Evolutionary conservation across 1,284 basidiomycete species (phyloP).

Genomic region (Rhodotorula sp.): DNA sequence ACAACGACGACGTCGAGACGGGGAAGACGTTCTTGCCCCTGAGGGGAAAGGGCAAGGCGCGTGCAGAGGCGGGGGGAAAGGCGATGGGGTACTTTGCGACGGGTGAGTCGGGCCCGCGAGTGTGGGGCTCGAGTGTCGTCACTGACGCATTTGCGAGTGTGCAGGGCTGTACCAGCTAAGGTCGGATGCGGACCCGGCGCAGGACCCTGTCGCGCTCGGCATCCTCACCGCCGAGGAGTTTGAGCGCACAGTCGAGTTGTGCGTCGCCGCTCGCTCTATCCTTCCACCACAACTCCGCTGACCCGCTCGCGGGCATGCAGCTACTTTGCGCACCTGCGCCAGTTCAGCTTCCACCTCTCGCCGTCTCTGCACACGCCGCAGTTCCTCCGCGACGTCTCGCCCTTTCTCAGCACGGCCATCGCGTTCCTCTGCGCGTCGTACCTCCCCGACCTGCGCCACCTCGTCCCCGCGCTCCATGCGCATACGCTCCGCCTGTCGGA

Average conservation of each 20-base stretch:
- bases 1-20: conserved; percentile 32
- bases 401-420: conserved; percentile 36
- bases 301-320: neutral
- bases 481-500: conserved; percentile 22
- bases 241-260: conserved; percentile 29
- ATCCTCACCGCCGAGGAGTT: conserved; percentile 25
- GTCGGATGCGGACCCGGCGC: conserved; percentile 24
- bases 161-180: conserved; percentile 29
- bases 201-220: conserved; percentile 35
- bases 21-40: conserved; percentile 21
- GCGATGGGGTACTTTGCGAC: conserved; percentile 23
- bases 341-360: conserved; percentile 31
- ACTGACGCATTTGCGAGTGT: neutral
- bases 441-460: conserved; percentile 10
- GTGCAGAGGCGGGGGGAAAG: neutral
- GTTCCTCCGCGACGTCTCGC: conserved; percentile 36
- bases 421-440: conserved; percentile 21
- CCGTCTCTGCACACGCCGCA: conserved; percentile 26
- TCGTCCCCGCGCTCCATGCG: conserved; percentile 16
- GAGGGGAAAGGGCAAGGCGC: neutral
- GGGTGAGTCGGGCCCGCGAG: neutral
- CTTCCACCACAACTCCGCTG: neutral
- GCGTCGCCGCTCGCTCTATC: neutral
- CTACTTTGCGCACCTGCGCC: conserved; percentile 29
- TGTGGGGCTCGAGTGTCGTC: too few species aligned